Evolutionary conservation across 1,284 basidiomycete genomes (phyloP).

Genomic region (Malassezia brasiliensis): DNA sequence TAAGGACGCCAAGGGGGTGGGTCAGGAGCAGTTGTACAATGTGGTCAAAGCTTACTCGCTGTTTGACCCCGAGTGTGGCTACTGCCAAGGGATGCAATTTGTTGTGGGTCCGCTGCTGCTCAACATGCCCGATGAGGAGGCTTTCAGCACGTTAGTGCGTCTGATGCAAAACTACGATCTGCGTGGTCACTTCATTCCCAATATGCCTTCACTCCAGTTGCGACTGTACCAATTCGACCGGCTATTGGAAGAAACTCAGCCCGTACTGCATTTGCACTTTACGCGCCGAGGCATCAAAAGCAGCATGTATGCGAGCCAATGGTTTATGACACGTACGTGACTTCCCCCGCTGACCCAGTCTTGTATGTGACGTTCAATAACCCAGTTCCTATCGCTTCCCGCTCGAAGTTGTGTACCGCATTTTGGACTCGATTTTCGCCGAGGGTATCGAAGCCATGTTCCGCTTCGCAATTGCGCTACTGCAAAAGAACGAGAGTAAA

Average conservation of each 20-base stretch:
- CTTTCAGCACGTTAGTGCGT: slow-evolving; percentile 87
- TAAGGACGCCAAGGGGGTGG: slow-evolving; percentile 70
- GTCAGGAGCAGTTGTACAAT: slow-evolving; percentile 92
- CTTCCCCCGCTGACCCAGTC: neutral
- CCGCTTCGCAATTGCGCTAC: slow-evolving; percentile 76
- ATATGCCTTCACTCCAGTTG: slow-evolving; percentile 92
- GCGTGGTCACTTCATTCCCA: slow-evolving; percentile 87
- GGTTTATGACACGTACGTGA: slow-evolving; percentile 68
- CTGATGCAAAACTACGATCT: slow-evolving; percentile 96
- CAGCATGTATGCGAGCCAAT: slow-evolving; percentile 82
- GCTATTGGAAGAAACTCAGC: slow-evolving; percentile 78
- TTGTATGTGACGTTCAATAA: neutral
- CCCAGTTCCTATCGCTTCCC: slow-evolving; percentile 63
- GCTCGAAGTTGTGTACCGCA: slow-evolving; percentile 81
- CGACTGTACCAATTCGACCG: slow-evolving; percentile 86
- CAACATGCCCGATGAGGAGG: slow-evolving; percentile 62
- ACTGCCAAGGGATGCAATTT: slow-evolving; percentile 82
- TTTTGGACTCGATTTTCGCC: slow-evolving; percentile 87
- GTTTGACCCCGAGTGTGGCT: slow-evolving; percentile 90
- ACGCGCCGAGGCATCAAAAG: slow-evolving; percentile 82
- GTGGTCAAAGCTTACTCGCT: slow-evolving; percentile 94
- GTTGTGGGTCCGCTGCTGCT: slow-evolving; percentile 84
- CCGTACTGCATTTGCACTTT: slow-evolving; percentile 82
- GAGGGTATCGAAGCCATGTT: slow-evolving; percentile 95
- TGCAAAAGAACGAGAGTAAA: slow-evolving; percentile 74